Base-by-base conservation (phyloP, 148 eudicot species). In the Persicaria tinctoria region DNA sequence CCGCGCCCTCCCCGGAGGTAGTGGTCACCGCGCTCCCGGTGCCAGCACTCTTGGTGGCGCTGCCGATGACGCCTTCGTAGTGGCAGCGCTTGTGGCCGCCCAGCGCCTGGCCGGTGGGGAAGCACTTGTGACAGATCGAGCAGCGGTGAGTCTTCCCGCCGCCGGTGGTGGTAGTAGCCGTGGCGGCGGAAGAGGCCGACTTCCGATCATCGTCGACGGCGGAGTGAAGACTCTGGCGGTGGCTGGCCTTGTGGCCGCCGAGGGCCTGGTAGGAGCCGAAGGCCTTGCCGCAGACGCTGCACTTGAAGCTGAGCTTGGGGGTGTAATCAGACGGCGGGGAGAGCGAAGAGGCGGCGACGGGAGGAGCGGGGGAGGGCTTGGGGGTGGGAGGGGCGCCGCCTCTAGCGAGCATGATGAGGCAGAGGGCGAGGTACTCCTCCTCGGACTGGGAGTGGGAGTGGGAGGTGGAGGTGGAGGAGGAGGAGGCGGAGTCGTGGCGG, bases 241-340 rank as follows among this genome's bases (percentile, higher is more conserved):
- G 97, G 73, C 97, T 92, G 32, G 97, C 95, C 81, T 92, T 92
- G 85, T 92, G 97, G 0, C 97, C 97, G 16, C 97, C 97, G 12
- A 92, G 82, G 0, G 97, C 97, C 49, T 92, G 97, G 86, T 92
- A 92, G 0, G 97, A 92, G 2, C 86, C 87, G 16, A 90, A 92
- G 1, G 84, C 79, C 82, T 90, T 90, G 66, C 82, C 80, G 80
- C 97, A 92, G 0, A 92, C 95, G 8, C 84, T 75, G 38, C 97
- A 92, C 79, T 81, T 86, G 84, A 90, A 80, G 4, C 32, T 16
- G 4, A 72, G 55, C 71, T 77, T 79, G 23, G 51, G 73, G 16
- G 49, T 6, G 3, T 70, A 50, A 2, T 14, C 27, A 9, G 27
- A 3, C 45, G 47, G 46, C 5, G n/a, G 38, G 1, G 46, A 14